Evolutionary conservation across 1,139 yeast genomes (phyloP).

Genomic region (Suhomyces bokatorum): DNA sequence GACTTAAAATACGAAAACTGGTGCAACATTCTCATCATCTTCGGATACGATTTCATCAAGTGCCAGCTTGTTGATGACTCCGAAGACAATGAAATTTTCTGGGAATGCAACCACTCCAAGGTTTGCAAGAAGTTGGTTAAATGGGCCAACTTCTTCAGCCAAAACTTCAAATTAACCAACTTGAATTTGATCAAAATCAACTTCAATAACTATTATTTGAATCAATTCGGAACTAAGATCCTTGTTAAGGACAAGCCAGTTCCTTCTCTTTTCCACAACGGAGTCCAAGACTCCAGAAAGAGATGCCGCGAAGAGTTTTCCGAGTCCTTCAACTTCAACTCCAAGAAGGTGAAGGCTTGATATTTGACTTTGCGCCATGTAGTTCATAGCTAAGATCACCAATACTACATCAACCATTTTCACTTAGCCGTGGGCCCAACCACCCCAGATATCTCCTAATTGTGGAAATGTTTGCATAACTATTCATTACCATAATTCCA

Average conservation of each 20-base stretch:
- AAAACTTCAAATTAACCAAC: constrained; percentile 18
- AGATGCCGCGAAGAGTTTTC: constrained; percentile 19
- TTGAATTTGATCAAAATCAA: constrained; percentile 26
- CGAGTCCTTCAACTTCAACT: background rate
- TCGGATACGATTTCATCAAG: constrained; percentile 46
- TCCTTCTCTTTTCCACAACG: constrained; percentile 18
- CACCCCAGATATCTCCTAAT: no score
- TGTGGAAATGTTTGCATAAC: background rate
- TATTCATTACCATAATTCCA: background rate
- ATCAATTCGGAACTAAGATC: constrained; percentile 38
- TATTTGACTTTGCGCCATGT: background rate
- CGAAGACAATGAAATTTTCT: constrained; percentile 26
- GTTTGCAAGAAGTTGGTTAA: constrained; percentile 28
- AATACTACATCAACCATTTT: constrained; percentile 1
- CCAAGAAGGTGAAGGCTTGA: constrained; percentile 9
- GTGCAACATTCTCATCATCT: constrained; percentile 48
- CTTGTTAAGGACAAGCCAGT: constrained; percentile 20
- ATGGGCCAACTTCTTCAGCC: constrained; percentile 33
- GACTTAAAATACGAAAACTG: constrained; percentile 54
- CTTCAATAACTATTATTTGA: constrained; percentile 33
- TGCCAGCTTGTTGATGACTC: constrained; percentile 17
- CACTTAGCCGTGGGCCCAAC: no score
- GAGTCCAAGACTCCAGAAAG: constrained; percentile 16
- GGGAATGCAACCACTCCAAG: constrained; percentile 29
- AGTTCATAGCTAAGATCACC: background rate